Evolutionary conservation across 352 stramenopile genomes (phyloP).

Genomic region (Blastocystis sp.): DNA sequence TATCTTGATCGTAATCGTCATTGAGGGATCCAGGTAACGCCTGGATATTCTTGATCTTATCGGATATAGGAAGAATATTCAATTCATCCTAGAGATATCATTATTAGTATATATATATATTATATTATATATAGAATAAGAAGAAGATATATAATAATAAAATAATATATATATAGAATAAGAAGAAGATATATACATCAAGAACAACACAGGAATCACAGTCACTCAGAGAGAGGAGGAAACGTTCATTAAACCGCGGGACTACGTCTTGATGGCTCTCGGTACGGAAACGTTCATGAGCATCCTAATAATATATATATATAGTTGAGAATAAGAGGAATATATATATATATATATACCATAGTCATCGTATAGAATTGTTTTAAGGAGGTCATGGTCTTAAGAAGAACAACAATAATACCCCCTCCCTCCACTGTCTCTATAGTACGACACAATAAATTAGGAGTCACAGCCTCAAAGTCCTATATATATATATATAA

Average conservation of each 20-base stretch:
- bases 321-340: conserved; percentile 57
- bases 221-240: conserved; percentile 83
- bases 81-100: conserved; percentile 80
- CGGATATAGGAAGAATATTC: conserved; percentile 86
- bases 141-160: too few relatives aligned
- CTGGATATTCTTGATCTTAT: conserved; percentile 67
- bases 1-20: conserved; percentile 40
- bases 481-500: too few relatives aligned
- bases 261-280: conserved; percentile 76
- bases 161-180: neutral
- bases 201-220: conserved; percentile 83
- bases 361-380: conserved; percentile 98
- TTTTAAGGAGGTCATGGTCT: conserved; percentile 88
- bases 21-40: conserved; percentile 45
- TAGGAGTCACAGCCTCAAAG: conserved; percentile 93
- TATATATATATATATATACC: conserved; percentile 54
- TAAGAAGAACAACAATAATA: conserved; percentile 81
- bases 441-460: conserved; percentile 92
- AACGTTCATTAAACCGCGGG: conserved; percentile 95
- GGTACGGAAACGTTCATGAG: conserved; percentile 66
- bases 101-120: neutral
- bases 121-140: conserved; percentile 5
- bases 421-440: conserved; percentile 93
- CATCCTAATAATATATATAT: conserved; percentile 52
- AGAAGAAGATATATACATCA: conserved; percentile 47